Percentiles rank a stretch among this genome's conserved stretches.
Conservation (phyloP, 179 eudicot genomes). For the Silene coronaria region DNA sequence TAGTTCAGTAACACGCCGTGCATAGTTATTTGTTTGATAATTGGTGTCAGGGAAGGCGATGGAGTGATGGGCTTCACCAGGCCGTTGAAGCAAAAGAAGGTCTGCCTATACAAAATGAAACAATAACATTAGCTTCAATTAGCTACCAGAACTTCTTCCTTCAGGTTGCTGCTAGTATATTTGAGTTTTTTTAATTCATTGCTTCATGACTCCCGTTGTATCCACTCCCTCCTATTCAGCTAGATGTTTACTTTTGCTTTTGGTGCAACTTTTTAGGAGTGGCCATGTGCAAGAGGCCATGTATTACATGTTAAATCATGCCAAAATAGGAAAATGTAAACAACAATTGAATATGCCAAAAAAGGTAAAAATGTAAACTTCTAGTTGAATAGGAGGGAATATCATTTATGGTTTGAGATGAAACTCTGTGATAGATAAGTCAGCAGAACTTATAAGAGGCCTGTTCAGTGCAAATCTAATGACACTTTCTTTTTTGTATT, state of each 20-base stretch:
- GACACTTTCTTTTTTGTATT: not conserved
- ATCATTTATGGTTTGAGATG: not conserved
- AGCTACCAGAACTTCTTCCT: slow-evolving; percentile 98
- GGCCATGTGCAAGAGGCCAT: too few species aligned
- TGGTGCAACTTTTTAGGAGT: too few species aligned
- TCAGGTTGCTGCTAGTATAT: slow-evolving; percentile 48
- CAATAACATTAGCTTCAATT: slow-evolving; percentile 93
- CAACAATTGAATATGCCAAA: too few species aligned
- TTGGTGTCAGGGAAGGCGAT: slow-evolving; percentile 78
- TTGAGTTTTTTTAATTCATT: slow-evolving; percentile 18
- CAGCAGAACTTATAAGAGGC: not conserved
- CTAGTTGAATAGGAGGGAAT: too few species aligned
- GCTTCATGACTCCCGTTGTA: slow-evolving; percentile 3
- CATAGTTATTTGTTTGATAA: slow-evolving; percentile 2
- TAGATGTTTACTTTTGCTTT: too few species aligned
- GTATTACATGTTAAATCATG: too few species aligned
- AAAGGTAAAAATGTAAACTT: too few species aligned
- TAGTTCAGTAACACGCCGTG: not conserved
- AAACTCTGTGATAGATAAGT: not conserved
- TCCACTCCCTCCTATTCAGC: not conserved
- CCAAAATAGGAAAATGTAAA: too few species aligned
- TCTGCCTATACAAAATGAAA: slow-evolving; percentile 92
- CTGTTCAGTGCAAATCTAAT: not conserved
- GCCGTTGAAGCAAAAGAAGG: slow-evolving; percentile 99
- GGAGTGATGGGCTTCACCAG: slow-evolving; percentile 99